Conservation (phyloP, 2,329 filamentous ascomycete genomes). For the Ascochyta clinopodiicola region DNA sequence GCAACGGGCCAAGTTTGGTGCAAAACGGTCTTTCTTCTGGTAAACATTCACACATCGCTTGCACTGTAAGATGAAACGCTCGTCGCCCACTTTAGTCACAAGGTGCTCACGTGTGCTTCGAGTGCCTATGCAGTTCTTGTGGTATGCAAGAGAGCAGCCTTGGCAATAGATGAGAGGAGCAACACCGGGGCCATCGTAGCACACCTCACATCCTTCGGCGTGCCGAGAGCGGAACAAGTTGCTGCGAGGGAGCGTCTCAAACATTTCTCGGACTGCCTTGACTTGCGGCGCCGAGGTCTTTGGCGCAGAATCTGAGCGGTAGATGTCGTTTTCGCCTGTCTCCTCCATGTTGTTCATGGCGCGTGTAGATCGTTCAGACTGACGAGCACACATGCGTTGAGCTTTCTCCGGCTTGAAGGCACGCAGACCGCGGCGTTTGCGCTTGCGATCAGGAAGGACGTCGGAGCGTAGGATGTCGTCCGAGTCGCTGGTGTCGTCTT, state of each 20-base stretch:
- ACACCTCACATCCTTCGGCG: conserved; percentile 74
- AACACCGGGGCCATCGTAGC: conserved; percentile 65
- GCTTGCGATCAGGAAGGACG: conserved; percentile 47
- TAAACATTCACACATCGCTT: conserved; percentile 77
- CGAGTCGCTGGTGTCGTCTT: conserved; percentile 41
- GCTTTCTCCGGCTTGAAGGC: conserved; percentile 25
- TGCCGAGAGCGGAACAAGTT: conserved; percentile 76
- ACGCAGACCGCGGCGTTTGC: conserved; percentile 39
- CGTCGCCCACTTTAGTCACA: conserved; percentile 80
- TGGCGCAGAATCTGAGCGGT: conserved; percentile 52
- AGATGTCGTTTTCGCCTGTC: conserved; percentile 65
- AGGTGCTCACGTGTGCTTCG: conserved; percentile 81
- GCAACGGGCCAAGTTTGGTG: conserved; percentile 76
- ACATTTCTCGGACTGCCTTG: conserved; percentile 72
- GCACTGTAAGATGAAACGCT: conserved; percentile 88
- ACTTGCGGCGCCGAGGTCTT: conserved; percentile 59
- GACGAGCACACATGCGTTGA: conserved; percentile 43
- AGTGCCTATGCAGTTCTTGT: conserved; percentile 80
- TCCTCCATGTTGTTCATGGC: conserved; percentile 60
- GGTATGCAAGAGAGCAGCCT: conserved; percentile 84
- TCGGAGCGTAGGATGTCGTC: conserved; percentile 52
- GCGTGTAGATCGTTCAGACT: conserved; percentile 56
- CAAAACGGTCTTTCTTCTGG: conserved; percentile 70
- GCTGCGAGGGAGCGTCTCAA: conserved; percentile 66
- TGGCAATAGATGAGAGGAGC: conserved; percentile 85